A percentile compares a stretch with the other conserved stretches of the same genome.
Evolutionary conservation across 2,329 filamentous ascomycete species (phyloP).

Genomic region (Incumbomyces lentus): DNA sequence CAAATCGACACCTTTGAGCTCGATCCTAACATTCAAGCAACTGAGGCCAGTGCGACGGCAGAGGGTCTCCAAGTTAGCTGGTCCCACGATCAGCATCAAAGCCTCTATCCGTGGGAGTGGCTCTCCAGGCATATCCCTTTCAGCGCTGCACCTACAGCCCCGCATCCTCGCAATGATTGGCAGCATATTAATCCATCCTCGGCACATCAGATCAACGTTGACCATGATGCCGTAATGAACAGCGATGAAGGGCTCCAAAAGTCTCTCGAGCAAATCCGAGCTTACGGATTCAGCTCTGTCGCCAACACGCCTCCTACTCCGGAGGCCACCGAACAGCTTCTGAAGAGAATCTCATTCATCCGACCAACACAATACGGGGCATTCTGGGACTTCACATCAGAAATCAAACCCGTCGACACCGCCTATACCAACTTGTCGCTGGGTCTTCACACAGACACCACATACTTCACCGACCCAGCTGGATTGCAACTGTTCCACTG

Average conservation of each 20-base stretch:
- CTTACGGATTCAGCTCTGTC: slow-evolving; percentile 16
- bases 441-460: slow-evolving; percentile 82
- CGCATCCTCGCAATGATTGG: slow-evolving; percentile 2
- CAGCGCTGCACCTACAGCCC: slow-evolving; percentile 16
- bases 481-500: slow-evolving; percentile 90
- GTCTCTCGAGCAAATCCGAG: slow-evolving; percentile 17
- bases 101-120: slow-evolving; percentile 57
- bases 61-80: slow-evolving; percentile 14
- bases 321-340: slow-evolving; percentile 59
- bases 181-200: slow-evolving; percentile 3
- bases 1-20: slow-evolving; percentile 59
- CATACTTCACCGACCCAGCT: slow-evolving; percentile 87
- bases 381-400: slow-evolving; percentile 80
- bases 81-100: slow-evolving; percentile 23
- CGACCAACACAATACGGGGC: slow-evolving; percentile 84
- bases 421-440: slow-evolving; percentile 82
- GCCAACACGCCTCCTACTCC: slow-evolving; percentile 32
- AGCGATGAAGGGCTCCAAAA: slow-evolving; percentile 28
- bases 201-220: background rate
- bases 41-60: slow-evolving; percentile 4
- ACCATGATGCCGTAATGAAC: slow-evolving; percentile 51
- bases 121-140: slow-evolving; percentile 38
- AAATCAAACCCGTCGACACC: slow-evolving; percentile 78
- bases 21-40: slow-evolving; percentile 20
- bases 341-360: slow-evolving; percentile 77